Percentiles rank a stretch among this genome's conserved stretches.
Evolutionary conservation across 2,329 filamentous ascomycete genomes (phyloP).

Genomic region (Claviceps maximensis): DNA sequence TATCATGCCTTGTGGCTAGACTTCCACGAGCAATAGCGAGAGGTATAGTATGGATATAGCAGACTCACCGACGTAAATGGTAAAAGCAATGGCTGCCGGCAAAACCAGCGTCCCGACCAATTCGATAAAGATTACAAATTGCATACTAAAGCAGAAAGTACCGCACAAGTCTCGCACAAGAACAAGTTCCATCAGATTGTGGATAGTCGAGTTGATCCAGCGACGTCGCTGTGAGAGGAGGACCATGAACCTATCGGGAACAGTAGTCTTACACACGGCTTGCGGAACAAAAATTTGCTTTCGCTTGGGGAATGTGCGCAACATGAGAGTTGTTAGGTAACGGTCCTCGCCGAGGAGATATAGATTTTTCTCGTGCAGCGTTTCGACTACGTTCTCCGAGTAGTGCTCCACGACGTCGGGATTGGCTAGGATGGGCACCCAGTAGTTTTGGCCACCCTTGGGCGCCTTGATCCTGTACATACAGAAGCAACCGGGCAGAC

Average conservation of each 20-base stretch:
- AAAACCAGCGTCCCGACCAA: constrained; percentile 87
- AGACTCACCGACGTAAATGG: constrained; percentile 71
- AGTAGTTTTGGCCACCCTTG: constrained; percentile 97
- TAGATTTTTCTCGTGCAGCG: constrained; percentile 93
- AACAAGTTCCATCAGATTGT: constrained; percentile 96
- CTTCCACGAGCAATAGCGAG: background rate
- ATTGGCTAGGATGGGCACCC: constrained; percentile 96
- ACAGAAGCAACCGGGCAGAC: constrained; percentile 96
- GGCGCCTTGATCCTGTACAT: constrained; percentile 99
- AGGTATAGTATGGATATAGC: background rate
- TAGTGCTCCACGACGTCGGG: constrained; percentile 98
- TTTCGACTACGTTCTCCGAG: constrained; percentile 97
- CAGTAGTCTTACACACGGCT: constrained; percentile 96
- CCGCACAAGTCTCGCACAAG: constrained; percentile 92
- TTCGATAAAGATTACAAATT: constrained; percentile 95
- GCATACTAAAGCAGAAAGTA: constrained; percentile 99
- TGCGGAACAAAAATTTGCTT: constrained; percentile 98
- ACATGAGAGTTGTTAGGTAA: constrained; percentile 92
- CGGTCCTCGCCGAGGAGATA: constrained; percentile 86
- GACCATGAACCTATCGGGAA: constrained; percentile 85
- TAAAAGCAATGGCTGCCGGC: constrained; percentile 92
- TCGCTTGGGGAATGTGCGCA: constrained; percentile 95
- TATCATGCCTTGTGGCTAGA: too few relatives aligned
- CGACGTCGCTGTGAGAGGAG: constrained; percentile 86
- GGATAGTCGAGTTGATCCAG: constrained; percentile 99